Base-by-base conservation (phyloP, 2,329 filamentous ascomycete species). In the Botrytis porri region DNA sequence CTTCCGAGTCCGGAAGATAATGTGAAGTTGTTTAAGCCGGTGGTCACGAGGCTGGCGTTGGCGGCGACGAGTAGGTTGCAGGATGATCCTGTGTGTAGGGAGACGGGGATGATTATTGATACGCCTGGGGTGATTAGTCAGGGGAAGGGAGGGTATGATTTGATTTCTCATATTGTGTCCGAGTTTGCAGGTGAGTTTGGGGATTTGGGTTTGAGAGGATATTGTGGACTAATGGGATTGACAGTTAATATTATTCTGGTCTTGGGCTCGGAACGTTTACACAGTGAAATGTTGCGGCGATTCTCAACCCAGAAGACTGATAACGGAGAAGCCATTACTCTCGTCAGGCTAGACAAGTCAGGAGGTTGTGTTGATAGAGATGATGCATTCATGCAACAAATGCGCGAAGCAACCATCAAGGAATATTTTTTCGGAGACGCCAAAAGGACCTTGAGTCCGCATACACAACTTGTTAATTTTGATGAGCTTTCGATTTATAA, bases 361-460 rank as follows among this genome's bases (percentile, higher is more conserved):
- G 93, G 93, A 51, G 96, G 96, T 37, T 94, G 93, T 54, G 93
- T 93, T 1, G 89, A 93, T 78, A 88, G 93, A 65, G 92, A 94
- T 75, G 88, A 91, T 54, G 81, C 84, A 0, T 97, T 93, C 81
- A 89, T 95, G 86, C 92, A 93, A 78, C 86, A 89, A 25, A 83
- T 89, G 8, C 88, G 92, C 62, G 93, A 97, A 79, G 88, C 92
- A 0, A 88, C 92, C 69, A 94, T 98, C 70, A 92, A 92, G 77
- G 92, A 95, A 78, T 99, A 99, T 82, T 99, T 99, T 84, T 99
- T 98, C 80, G 96, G 96, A 16, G 92, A 93, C 75, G 83, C 87
- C 1, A 90, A 89, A 75, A 88, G 92, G 73, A 92, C 93, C 0
- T 85, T 99, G 3, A 96, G 93, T 63, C 96, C 96, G 0, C 92